Evolutionary conservation across 805 yeast genomes (phyloP).

Genomic region (Saccharomycopsis sp.): DNA sequence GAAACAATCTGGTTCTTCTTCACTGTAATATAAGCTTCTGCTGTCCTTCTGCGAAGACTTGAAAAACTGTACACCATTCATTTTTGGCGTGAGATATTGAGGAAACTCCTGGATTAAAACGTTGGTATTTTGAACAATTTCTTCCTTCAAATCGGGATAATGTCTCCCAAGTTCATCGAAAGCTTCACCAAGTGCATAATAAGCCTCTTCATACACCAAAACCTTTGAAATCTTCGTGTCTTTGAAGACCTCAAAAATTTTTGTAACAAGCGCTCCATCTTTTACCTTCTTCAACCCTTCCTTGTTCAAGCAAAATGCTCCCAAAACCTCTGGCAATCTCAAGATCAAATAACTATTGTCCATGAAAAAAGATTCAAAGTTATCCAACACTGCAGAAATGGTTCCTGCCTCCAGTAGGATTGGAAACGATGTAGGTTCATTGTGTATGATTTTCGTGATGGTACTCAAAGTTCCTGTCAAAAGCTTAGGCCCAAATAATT

Average conservation of each 20-base stretch:
- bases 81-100: constrained; percentile 29
- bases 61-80: constrained; percentile 32
- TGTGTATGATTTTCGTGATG: constrained; percentile 65
- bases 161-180: constrained; percentile 80
- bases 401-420: constrained; percentile 72
- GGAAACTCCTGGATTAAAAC: constrained; percentile 40
- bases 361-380: constrained; percentile 46
- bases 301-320: constrained; percentile 72
- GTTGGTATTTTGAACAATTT: constrained; percentile 41
- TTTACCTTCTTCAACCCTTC: constrained; percentile 57
- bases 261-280: constrained; percentile 31
- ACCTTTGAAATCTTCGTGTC: constrained; percentile 43
- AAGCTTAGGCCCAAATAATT: constrained; percentile 57
- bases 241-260: constrained; percentile 44
- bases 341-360: constrained; percentile 50
- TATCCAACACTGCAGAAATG: constrained; percentile 52
- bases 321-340: constrained; percentile 64
- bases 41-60: constrained; percentile 32
- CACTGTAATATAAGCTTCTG: constrained; percentile 34
- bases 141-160: constrained; percentile 61
- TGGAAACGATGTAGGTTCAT: constrained; percentile 83
- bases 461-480: constrained; percentile 54
- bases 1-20: constrained; percentile 31
- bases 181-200: constrained; percentile 50
- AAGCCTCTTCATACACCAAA: constrained; percentile 43